phyloP scores from a whole-genome alignment of 1,284 basidiomycete genomes.

The Thecaphora thlaspeos region DNA sequence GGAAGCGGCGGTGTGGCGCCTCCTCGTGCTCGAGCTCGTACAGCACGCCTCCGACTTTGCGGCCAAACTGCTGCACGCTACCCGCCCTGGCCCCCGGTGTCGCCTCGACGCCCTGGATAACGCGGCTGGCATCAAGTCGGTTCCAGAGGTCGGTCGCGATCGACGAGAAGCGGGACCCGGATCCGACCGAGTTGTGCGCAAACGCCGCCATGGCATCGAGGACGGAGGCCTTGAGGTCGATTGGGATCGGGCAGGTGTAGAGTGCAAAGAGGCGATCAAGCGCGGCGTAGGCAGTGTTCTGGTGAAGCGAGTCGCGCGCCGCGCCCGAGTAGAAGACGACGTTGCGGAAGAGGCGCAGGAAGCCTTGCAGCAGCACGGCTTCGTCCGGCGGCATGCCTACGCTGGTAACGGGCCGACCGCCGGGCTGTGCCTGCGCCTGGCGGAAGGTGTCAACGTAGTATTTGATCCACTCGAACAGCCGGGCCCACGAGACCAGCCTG shows the following conservation, averaged over 20 bases:
- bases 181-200: conserved; percentile 36
- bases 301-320: conserved; percentile 75
- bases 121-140: conserved; percentile 68
- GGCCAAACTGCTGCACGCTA: conserved; percentile 3
- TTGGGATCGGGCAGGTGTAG: conserved; percentile 61
- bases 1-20: conserved; percentile 73
- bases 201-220: conserved; percentile 83
- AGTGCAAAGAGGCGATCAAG: conserved; percentile 70
- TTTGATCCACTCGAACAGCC: conserved; percentile 55
- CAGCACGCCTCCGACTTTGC: conserved; percentile 43
- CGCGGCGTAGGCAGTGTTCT: conserved; percentile 69
- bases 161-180: conserved; percentile 54
- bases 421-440: conserved; percentile 15
- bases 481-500: conserved; percentile 50
- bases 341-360: conserved; percentile 75
- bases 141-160: conserved; percentile 79
- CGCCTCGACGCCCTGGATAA: conserved; percentile 18
- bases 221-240: conserved; percentile 87
- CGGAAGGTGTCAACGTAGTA: conserved; percentile 54
- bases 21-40: conserved; percentile 82
- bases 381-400: conserved; percentile 69
- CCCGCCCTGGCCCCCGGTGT: conserved; percentile 7
- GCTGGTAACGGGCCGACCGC: not conserved
- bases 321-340: conserved; percentile 76
- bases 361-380: conserved; percentile 74